These are phyloP conservation scores for Termitomyces sp. DNA, from an alignment of 1,284 basidiomycete genomes.

Conservation along the genomic window DNA sequence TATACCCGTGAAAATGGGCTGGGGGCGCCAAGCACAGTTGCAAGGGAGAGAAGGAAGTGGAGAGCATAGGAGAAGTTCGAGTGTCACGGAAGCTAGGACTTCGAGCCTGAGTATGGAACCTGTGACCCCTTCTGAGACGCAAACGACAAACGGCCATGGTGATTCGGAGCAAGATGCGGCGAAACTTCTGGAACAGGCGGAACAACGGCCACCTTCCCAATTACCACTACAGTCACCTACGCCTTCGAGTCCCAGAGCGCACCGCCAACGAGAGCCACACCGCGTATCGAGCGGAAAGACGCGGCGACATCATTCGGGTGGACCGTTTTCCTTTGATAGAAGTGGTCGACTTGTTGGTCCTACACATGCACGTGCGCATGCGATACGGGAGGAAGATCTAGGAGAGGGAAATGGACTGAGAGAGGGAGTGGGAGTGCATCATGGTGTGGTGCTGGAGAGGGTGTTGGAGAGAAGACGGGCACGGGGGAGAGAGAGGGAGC, in stretches of 20 bases:
- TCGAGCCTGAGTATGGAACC: not conserved
- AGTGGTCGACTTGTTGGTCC: slow-evolving; percentile 4
- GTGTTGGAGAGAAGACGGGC: slow-evolving; percentile 2
- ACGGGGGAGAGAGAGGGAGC: slow-evolving; percentile 1
- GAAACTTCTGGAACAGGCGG: not conserved
- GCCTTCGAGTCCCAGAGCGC: not conserved
- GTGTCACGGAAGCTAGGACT: not conserved
- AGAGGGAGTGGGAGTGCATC: not conserved
- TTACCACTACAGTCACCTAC: not conserved
- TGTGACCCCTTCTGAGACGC: not conserved
- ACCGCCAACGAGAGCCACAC: not conserved
- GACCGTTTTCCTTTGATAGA: slow-evolving; percentile 9
- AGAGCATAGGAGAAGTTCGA: not conserved
- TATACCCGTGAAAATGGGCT: not conserved
- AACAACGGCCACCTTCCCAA: not conserved
- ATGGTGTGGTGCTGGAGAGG: not conserved
- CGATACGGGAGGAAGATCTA: not conserved
- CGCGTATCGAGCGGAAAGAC: not conserved
- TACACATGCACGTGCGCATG: not conserved
- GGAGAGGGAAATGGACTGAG: not conserved
- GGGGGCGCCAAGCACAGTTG: not conserved
- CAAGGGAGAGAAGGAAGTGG: not conserved
- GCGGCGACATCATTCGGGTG: slow-evolving; percentile 9
- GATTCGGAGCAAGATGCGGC: not conserved
- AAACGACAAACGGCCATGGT: not conserved